Evolutionary conservation across 768 basidiomycete genomes (phyloP).

Genomic region (Botryobasidium botryosum): DNA sequence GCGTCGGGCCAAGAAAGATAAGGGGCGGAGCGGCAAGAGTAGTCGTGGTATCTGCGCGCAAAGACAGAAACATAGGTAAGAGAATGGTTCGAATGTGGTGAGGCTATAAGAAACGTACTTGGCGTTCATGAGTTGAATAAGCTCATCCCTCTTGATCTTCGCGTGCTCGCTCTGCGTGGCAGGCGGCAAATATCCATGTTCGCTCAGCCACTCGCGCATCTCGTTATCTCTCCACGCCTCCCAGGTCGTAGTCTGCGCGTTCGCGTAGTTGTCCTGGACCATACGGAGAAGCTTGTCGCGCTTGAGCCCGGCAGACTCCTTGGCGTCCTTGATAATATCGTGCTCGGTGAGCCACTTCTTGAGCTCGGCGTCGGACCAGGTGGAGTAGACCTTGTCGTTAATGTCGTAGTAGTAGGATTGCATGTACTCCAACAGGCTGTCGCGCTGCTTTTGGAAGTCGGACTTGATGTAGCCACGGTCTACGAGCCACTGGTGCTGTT

Average conservation of each 20-base stretch:
- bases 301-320: constrained; percentile 44
- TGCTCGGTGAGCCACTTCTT: constrained; percentile 66
- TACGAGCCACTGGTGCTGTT: constrained; percentile 69
- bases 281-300: constrained; percentile 67
- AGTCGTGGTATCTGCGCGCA: constrained; percentile 35
- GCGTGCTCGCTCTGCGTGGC: constrained; percentile 26
- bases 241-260: constrained; percentile 19
- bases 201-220: constrained; percentile 54
- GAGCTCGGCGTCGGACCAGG: constrained; percentile 43
- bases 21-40: constrained; percentile 28
- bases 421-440: constrained; percentile 49
- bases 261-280: constrained; percentile 52
- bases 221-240: constrained; percentile 55
- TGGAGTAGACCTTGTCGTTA: constrained; percentile 20
- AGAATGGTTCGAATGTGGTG: background rate
- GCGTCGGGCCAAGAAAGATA: constrained; percentile 91
- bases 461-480: constrained; percentile 56
- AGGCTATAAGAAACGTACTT: constrained; percentile 39
- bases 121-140: constrained; percentile 50
- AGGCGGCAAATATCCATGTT: constrained; percentile 44
- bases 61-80: constrained; percentile 1
- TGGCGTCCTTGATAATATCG: constrained; percentile 55
- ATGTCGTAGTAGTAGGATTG: constrained; percentile 55
- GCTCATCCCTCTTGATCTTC: constrained; percentile 54
- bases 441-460: constrained; percentile 38